These are phyloP conservation scores for Fusarium coffeatum DNA, from an alignment of 2,329 filamentous ascomycete species.

Conservation along the genomic window DNA sequence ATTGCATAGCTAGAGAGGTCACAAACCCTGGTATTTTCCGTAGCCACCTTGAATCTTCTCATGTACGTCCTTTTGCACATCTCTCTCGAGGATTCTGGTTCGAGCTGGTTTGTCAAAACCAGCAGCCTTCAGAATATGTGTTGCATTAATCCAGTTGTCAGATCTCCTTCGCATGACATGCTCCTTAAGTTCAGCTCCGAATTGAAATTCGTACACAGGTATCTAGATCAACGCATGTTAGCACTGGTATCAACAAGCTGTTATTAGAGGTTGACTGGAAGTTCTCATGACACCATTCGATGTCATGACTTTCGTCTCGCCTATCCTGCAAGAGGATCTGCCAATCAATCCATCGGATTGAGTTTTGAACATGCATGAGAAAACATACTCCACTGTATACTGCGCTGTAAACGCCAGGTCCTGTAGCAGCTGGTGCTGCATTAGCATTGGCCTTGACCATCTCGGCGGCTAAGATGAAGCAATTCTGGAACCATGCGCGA, in stretches of 20 bases:
- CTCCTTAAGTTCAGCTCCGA: constrained; percentile 79
- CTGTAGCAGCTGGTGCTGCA: constrained; percentile 46
- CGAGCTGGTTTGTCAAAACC: constrained; percentile 97
- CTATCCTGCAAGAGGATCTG: not conserved
- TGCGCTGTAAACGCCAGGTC: constrained; percentile 71
- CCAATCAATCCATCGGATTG: not conserved
- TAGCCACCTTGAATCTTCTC: constrained; percentile 99
- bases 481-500: constrained; percentile 39
- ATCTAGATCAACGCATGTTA: constrained; percentile 67
- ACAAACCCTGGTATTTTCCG: constrained; percentile 92
- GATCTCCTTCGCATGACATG: constrained; percentile 96
- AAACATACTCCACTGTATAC: constrained; percentile 75
- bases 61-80: constrained; percentile 95
- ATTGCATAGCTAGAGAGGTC: not conserved
- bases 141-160: constrained; percentile 99
- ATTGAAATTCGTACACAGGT: constrained; percentile 93
- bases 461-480: constrained; percentile 43
- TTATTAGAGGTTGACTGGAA: not conserved
- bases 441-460: constrained; percentile 61
- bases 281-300: constrained; percentile 1
- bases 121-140: constrained; percentile 95
- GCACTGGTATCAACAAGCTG: not conserved
- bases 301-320: not conserved
- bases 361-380: not conserved
- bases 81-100: constrained; percentile 93